These are phyloP conservation scores for Ogataea glucozyma DNA, from an alignment of 805 yeast species.

Conservation along the genomic window DNA sequence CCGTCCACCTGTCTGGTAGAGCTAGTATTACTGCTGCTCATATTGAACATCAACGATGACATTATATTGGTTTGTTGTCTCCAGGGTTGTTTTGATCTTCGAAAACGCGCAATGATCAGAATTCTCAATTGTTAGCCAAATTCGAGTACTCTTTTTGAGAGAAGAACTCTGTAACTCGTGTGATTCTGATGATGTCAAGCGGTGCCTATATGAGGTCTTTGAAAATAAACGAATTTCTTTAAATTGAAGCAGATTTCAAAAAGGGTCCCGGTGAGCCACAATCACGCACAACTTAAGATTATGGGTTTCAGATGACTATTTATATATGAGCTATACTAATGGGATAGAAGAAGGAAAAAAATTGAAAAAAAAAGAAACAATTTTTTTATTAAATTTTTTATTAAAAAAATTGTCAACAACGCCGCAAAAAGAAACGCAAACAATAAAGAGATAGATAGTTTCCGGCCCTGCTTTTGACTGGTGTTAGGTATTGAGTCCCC, in stretches of 20 bases:
- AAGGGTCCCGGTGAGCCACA: background rate
- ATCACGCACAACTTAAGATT: background rate
- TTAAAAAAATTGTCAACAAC: slow-evolving; percentile 9
- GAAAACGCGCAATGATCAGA: slow-evolving; percentile 2
- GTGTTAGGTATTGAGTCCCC: no score
- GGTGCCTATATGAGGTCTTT: slow-evolving; percentile 6
- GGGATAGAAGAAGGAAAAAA: slow-evolving; percentile 14
- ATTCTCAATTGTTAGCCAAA: background rate
- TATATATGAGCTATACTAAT: slow-evolving; percentile 12
- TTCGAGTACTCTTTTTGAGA: slow-evolving; percentile 1
- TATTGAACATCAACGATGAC: slow-evolving; percentile 20
- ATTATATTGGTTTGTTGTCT: slow-evolving; percentile 6
- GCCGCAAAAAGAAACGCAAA: slow-evolving; percentile 12
- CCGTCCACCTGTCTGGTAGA: slow-evolving; percentile 29
- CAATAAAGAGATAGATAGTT: slow-evolving; percentile 10
- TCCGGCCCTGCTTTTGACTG: slow-evolving; percentile 4
- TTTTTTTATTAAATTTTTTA: no score
- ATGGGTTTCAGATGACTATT: slow-evolving; percentile 16
- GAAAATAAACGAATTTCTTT: background rate
- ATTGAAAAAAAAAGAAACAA: slow-evolving; percentile 12
- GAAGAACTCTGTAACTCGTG: background rate
- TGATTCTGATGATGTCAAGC: background rate
- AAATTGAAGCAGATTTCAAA: background rate
- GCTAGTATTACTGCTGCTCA: slow-evolving; percentile 11
- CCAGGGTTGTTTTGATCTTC: background rate